These are phyloP conservation scores for Vigna trinervia DNA, from an alignment of 306 rosid genomes.

Conservation along the genomic window DNA sequence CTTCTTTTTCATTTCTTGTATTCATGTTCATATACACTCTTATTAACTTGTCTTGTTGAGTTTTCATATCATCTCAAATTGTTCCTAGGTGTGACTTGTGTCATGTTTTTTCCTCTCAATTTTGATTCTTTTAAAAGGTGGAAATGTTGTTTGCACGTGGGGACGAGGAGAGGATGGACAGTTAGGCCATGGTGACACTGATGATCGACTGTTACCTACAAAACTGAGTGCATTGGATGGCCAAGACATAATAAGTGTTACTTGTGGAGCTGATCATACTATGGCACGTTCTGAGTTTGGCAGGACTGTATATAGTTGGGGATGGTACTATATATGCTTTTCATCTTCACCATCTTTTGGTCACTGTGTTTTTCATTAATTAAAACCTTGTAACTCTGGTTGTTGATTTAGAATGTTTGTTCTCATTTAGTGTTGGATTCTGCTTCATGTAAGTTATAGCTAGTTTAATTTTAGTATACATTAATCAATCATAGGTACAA, in stretches of 20 bases:
- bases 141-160: conserved; percentile 92
- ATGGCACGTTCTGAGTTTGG: conserved; percentile 68
- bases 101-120: neutral
- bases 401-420: conserved; percentile 33
- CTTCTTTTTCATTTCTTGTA: neutral
- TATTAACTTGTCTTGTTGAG: neutral
- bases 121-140: conserved; percentile 60
- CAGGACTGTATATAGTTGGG: conserved; percentile 83
- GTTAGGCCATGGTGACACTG: conserved; percentile 92
- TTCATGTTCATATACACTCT: neutral
- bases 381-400: conserved; percentile 16
- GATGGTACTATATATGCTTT: conserved; percentile 67
- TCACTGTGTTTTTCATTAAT: conserved; percentile 5
- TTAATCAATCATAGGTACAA: no score
- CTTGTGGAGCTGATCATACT: conserved; percentile 97
- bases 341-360: conserved; percentile 31
- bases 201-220: conserved; percentile 73
- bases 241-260: conserved; percentile 67
- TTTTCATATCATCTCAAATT: neutral
- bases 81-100: neutral
- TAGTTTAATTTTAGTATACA: neutral
- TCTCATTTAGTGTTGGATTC: conserved; percentile 6
- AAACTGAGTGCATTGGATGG: conserved; percentile 77
- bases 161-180: conserved; percentile 99
- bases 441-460: conserved; percentile 23